Evolutionary conservation across 2,329 filamentous ascomycete genomes (phyloP), one percentile per base, ranked within the genome.

Genomic region (Trichoderma guizhouense): DNA sequence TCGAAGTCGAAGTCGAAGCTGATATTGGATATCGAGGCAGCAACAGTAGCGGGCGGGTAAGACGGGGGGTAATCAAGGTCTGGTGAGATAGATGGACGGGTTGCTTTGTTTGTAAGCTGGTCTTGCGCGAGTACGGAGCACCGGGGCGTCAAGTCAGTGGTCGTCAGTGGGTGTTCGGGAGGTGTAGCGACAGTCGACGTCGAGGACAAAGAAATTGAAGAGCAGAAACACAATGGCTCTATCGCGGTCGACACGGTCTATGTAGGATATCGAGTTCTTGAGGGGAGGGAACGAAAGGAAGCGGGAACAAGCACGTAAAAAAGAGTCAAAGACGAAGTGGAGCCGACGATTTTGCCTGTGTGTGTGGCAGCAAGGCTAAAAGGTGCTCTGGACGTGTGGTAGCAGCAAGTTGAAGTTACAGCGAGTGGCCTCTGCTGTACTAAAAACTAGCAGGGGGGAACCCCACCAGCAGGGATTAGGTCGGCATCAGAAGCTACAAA

Each of bases 301-400:
- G 51, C 26, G 51, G 57, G 57, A 66, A 47, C n/a, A 63, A 57
- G 62, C 61, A 60, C 65, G 64, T 68, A 71, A 34, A 67, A 67
- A 62, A 62, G 53, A 51, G 58, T 57, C 60, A 43, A 28, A 39
- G 67, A 30, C 26, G 30, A 32, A 30, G 68, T 70, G 68, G 60
- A 64, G 58, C 68, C 30, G 28, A 21, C 28, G 36, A 53, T 62
- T 61, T 62, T 51, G 64, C 53, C 34, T 43, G 55, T 53, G 43
- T 47, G 43, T 51, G 57, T n/a, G 39, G 26, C 51, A 57, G 69
- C 39, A 65, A 71, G 51, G 43, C 39, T 58, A 61, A 67, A 65
- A 66, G 64, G 64, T 57, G 51, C 64, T 67, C 51, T 32, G 64
- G 32, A 26, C 64, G 64, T 67, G 69, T 51, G 36, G 43, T 66